Evolutionary conservation across 495 filamentous ascomycete species (phyloP), one percentile per base, ranked within the genome.

Genomic region (Antarctomyces pellizariae): DNA sequence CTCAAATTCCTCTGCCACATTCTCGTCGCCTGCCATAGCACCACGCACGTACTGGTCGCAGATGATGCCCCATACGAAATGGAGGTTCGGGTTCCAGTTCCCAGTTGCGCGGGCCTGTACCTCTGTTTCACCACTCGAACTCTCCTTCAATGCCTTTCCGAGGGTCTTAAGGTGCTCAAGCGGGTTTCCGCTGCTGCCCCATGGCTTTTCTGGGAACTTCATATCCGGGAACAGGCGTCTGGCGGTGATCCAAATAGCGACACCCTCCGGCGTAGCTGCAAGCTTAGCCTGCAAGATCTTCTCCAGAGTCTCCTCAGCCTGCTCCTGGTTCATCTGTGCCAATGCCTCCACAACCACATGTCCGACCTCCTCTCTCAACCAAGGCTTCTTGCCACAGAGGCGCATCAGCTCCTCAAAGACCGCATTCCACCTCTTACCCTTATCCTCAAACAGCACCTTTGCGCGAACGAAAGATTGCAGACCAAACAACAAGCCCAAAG

Each of bases 41-140:
- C 41, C 38, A 8, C 42, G 43, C 22, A 54, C 30, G 35, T 56
- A 66, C 16, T 57, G 46, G 10, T 45, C 53, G 12, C 89, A 37
- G 16, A 93, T 61, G 17, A 75, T 47, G 41, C 74, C 64, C 86
- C 86, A 97, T 1, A 79, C 77, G 46, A 90, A 92, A 43, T 75
- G 73, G 27, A 83, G 50, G 42, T 77, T 76, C 5, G 75, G 63
- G 30, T 64, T 79, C 67, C 76, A 84, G 41, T 64, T 50, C 19
- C 67, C 66, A 46, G 65, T 48, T 30, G 58, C 54, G 29, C 60
- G 52, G 14, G 46, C 56, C 17, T 50, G 45, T 13, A 59, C 47
- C 3, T 45, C 45, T 10, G 51, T 53, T 3, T 59, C 50, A n/a
- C 56, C 56, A 13, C 52, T 46, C 16, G 69, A 65, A 29, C 67